Conservation (phyloP, 169 alveolate genomes). For the Eimeria sp. region DNA sequence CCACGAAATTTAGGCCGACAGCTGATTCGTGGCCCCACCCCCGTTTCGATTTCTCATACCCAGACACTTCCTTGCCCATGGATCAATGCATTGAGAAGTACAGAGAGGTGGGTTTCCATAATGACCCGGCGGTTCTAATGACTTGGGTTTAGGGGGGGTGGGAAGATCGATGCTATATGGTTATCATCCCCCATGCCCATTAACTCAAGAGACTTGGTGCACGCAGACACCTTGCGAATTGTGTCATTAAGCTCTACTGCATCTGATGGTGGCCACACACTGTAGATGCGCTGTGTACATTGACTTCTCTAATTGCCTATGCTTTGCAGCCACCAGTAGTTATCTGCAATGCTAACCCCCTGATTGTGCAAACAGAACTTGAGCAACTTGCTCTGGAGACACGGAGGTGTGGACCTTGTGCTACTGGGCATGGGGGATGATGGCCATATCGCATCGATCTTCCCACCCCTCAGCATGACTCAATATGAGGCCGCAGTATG, state of each 20-base stretch:
- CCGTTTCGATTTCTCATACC: slow-evolving; percentile 57
- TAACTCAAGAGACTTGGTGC: no score
- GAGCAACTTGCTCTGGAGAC: slow-evolving; percentile 72
- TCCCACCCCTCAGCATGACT: slow-evolving; percentile 76
- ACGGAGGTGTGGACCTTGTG: slow-evolving; percentile 78
- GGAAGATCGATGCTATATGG: no score
- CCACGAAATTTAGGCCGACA: slow-evolving; percentile 60
- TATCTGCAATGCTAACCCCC: neutral
- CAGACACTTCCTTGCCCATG: slow-evolving; percentile 83
- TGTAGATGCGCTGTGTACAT: neutral
- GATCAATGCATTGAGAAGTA: slow-evolving; percentile 81
- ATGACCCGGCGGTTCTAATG: neutral
- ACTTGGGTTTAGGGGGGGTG: neutral
- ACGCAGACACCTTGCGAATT: neutral
- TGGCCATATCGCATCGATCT: slow-evolving; percentile 82
- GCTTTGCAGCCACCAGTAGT: neutral
- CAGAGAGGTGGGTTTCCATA: slow-evolving; percentile 37
- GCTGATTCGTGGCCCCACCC: slow-evolving; percentile 64
- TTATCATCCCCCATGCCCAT: no score
- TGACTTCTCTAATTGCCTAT: neutral
- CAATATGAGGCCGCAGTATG: slow-evolving; percentile 34
- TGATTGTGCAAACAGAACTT: slow-evolving; percentile 29
- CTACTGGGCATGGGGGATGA: slow-evolving; percentile 83
- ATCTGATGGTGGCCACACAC: neutral
- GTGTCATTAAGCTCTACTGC: neutral